These are phyloP conservation scores for Sporisorium iseilematis-ciliati DNA, from an alignment of 1,284 basidiomycete species.

Conservation along the genomic window DNA sequence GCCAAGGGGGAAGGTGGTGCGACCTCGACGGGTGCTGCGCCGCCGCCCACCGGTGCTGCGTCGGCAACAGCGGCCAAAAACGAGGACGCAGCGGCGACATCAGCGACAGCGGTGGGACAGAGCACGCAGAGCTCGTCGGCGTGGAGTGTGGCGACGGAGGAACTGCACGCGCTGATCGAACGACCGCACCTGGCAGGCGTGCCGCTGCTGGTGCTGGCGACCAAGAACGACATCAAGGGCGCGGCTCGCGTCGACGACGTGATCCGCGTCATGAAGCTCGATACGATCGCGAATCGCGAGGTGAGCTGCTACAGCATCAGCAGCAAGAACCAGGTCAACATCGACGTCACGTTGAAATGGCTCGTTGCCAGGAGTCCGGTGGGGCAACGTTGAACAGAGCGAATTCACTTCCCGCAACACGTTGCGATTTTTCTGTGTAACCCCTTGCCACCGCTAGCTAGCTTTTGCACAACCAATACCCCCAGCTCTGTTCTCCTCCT, in stretches of 20 bases:
- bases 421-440: no score
- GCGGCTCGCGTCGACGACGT: constrained; percentile 87
- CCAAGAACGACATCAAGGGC: constrained; percentile 90
- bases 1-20: constrained; percentile 12
- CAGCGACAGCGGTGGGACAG: constrained; percentile 2
- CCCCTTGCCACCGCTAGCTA: no score
- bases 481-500: no score
- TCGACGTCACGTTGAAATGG: constrained; percentile 75
- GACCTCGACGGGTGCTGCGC: background rate
- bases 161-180: constrained; percentile 85
- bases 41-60: constrained; percentile 7
- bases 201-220: constrained; percentile 91
- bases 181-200: constrained; percentile 82
- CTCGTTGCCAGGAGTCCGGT: constrained; percentile 66
- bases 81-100: constrained; percentile 10
- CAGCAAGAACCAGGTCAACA: constrained; percentile 90
- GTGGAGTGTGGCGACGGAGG: constrained; percentile 80
- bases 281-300: constrained; percentile 76
- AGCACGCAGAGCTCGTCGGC: constrained; percentile 25
- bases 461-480: background rate
- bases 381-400: constrained; percentile 41
- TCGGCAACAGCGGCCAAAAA: constrained; percentile 11
- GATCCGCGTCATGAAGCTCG: constrained; percentile 79
- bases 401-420: no score
- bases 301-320: constrained; percentile 73